phyloP scores from a whole-genome alignment of 2,329 filamentous ascomycete species.

The Metarhizium sp. region DNA sequence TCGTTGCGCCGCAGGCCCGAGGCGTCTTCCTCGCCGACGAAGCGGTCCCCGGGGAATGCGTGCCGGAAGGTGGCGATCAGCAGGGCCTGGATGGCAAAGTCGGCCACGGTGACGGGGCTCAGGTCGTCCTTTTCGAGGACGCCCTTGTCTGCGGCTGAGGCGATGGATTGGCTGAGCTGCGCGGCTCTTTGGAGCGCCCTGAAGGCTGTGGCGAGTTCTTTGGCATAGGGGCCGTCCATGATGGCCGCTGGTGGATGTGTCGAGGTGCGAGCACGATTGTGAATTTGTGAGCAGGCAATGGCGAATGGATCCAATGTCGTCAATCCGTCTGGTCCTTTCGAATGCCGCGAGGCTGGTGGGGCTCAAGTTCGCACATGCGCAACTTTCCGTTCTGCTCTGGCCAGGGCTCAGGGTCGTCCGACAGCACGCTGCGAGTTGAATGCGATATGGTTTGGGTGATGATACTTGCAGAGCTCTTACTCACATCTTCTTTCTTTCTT shows the following conservation, averaged over 20 bases:
- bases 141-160: conserved; percentile 38
- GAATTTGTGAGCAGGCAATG: no score
- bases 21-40: conserved; percentile 49
- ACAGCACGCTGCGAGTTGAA: no score
- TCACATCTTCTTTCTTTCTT: no score
- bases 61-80: conserved; percentile 39
- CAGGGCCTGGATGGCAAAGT: conserved; percentile 50
- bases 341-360: no score
- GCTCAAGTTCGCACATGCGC: no score
- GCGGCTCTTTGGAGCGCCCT: conserved; percentile 35
- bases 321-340: no score
- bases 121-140: conserved; percentile 44
- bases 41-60: conserved; percentile 40
- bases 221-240: conserved; percentile 34
- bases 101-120: conserved; percentile 48
- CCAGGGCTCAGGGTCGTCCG: conserved; percentile 8
- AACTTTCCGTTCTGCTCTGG: no score
- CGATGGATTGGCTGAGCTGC: conserved; percentile 38
- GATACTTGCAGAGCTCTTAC: no score
- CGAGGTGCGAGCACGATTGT: fast-evolving
- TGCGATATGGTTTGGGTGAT: conserved; percentile 28
- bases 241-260: background rate
- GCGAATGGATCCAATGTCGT: no score
- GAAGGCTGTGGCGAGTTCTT: conserved; percentile 34
- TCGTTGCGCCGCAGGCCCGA: conserved; percentile 34